A percentile compares a stretch with the other conserved stretches of the same genome.
These are phyloP conservation scores for Crithidia bombi DNA, from an alignment of 208 protist genomes.

Conservation along the genomic window DNA sequence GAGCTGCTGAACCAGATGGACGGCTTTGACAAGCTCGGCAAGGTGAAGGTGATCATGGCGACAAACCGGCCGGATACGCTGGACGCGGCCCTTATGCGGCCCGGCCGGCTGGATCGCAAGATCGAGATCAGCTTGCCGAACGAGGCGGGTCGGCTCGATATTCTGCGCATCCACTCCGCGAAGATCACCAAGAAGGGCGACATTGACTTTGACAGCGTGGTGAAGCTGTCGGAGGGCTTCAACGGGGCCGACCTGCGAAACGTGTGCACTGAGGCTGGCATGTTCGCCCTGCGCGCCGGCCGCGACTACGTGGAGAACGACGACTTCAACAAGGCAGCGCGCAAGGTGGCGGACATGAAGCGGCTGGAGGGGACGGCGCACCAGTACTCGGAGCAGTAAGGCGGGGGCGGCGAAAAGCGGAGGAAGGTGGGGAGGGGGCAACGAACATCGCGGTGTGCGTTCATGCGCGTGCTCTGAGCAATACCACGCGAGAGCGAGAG, in stretches of 20 bases:
- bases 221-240: constrained; percentile 99
- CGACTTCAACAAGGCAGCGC: constrained; percentile 99
- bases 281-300: constrained; percentile 98
- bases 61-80: constrained; percentile 97
- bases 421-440: background rate
- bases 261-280: constrained; percentile 99
- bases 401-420: background rate
- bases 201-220: constrained; percentile 98
- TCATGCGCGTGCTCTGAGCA: no score
- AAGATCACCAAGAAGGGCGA: constrained; percentile 98
- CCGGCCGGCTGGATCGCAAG: constrained; percentile 96
- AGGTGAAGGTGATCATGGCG: constrained; percentile 99
- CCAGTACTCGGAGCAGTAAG: constrained; percentile 88
- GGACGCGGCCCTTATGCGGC: constrained; percentile 98
- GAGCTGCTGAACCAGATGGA: constrained; percentile 99
- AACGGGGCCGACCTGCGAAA: constrained; percentile 99
- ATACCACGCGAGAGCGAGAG: no score
- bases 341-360: constrained; percentile 98
- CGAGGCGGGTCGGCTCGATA: constrained; percentile 96
- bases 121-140: constrained; percentile 99
- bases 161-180: constrained; percentile 98
- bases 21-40: constrained; percentile 97
- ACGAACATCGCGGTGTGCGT: no score
- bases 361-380: constrained; percentile 96
- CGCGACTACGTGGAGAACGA: constrained; percentile 98